Evolutionary conservation across 202 grass and related monocot genomes (phyloP).

Genomic region (Zoysia matrella): DNA sequence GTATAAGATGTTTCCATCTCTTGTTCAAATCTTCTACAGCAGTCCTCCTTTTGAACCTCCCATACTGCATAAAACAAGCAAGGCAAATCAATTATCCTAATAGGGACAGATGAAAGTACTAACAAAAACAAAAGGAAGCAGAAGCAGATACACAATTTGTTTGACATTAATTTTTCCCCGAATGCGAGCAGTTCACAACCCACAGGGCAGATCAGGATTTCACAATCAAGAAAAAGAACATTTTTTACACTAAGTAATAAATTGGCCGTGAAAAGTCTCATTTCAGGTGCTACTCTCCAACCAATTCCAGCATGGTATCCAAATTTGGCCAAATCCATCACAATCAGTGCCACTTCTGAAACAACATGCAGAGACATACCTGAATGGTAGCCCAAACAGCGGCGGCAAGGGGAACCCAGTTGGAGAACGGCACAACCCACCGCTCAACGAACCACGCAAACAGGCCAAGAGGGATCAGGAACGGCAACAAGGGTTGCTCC

Average conservation of each 20-base stretch:
- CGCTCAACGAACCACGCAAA: too few species aligned
- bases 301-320: slow-evolving; percentile 12
- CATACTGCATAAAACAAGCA: slow-evolving; percentile 65
- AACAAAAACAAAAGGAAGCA: neutral
- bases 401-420: slow-evolving; percentile 78
- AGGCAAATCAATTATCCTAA: slow-evolving; percentile 14
- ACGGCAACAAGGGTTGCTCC: too few species aligned
- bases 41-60: slow-evolving; percentile 70
- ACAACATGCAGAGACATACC: slow-evolving; percentile 47
- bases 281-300: neutral
- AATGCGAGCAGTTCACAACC: neutral
- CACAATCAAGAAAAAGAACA: slow-evolving; percentile 6
- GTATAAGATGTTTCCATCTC: slow-evolving; percentile 91
- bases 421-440: slow-evolving; percentile 57
- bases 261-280: slow-evolving; percentile 19
- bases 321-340: neutral
- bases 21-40: slow-evolving; percentile 88
- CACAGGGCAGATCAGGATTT: neutral
- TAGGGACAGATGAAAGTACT: neutral
- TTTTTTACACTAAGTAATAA: neutral
- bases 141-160: neutral
- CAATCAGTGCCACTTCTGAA: slow-evolving; percentile 2
- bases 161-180: neutral
- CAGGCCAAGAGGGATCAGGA: too few species aligned
- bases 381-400: slow-evolving; percentile 96